Percentiles rank a stretch among this genome's conserved stretches.
Conservation (phyloP, 768 basidiomycete genomes). For the Mycena haematopus region DNA sequence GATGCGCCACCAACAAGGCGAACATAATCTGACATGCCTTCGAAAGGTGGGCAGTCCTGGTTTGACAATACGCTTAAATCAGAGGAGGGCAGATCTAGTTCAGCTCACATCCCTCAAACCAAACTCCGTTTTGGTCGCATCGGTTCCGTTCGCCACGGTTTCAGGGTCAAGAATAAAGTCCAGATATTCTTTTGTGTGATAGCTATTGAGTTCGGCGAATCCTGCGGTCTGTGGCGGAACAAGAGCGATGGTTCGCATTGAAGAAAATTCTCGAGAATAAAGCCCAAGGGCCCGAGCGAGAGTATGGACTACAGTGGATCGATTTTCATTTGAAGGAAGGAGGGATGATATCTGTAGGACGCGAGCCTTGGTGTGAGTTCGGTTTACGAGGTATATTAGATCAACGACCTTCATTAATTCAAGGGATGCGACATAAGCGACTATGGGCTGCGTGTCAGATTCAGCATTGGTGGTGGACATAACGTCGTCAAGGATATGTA, state of each 20-base stretch:
- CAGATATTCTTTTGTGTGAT: constrained; percentile 77
- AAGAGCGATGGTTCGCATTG: constrained; percentile 45
- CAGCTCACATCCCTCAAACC: constrained; percentile 64
- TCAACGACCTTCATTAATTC: constrained; percentile 23
- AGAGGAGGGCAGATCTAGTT: not conserved
- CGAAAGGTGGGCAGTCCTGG: constrained; percentile 83
- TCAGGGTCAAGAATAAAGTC: constrained; percentile 56
- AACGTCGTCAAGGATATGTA: not conserved
- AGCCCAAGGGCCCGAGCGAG: constrained; percentile 61
- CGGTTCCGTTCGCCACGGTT: constrained; percentile 32
- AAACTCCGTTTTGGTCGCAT: constrained; percentile 44
- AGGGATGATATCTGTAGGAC: constrained; percentile 51
- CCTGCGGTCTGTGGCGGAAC: constrained; percentile 63
- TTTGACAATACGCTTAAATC: not conserved
- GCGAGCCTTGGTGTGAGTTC: no score
- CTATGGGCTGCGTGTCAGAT: constrained; percentile 8
- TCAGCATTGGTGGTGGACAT: constrained; percentile 10
- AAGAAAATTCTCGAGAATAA: constrained; percentile 40
- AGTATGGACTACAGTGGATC: constrained; percentile 71
- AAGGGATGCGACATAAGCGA: constrained; percentile 26
- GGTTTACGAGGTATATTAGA: no score
- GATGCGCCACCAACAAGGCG: constrained; percentile 77
- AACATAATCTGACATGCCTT: constrained; percentile 71
- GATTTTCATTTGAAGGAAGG: constrained; percentile 72
- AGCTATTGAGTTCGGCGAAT: constrained; percentile 61